Evolutionary conservation across 805 yeast genomes (phyloP).

Genomic region (Scheffersomyces coipomensis): DNA sequence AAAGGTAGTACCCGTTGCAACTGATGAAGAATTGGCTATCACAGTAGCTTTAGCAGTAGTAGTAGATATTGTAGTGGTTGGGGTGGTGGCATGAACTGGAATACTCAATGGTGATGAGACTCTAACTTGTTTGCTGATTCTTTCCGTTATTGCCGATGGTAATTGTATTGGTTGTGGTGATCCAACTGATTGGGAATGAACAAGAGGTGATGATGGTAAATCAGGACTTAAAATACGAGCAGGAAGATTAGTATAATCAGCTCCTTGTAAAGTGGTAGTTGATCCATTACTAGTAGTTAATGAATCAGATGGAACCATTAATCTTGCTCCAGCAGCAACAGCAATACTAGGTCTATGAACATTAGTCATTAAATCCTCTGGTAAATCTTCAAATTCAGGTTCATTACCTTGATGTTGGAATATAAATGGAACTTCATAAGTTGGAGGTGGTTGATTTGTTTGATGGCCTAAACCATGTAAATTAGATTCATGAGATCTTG

Average conservation of each 20-base stretch:
- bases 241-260: no score
- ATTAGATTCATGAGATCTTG: constrained; percentile 43
- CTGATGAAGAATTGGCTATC: not conserved
- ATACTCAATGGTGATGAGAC: not conserved
- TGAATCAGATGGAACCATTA: not conserved
- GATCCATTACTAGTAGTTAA: constrained; percentile 3
- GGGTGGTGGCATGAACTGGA: not conserved
- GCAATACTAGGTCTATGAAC: constrained; percentile 21
- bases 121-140: not conserved
- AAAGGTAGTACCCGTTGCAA: not conserved
- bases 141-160: not conserved
- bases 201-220: not conserved
- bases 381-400: constrained; percentile 42
- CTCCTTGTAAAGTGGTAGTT: constrained; percentile 1
- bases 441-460: constrained; percentile 11
- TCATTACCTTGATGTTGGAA: constrained; percentile 21
- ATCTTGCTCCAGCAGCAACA: constrained; percentile 9
- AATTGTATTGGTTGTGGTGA: not conserved
- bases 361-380: constrained; percentile 33
- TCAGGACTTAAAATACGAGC: no score
- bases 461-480: constrained; percentile 23
- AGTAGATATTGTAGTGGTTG: not conserved
- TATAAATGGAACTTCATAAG: constrained; percentile 27
- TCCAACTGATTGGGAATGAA: no score
- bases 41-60: no score